Evolutionary conservation across 2,329 filamentous ascomycete genomes (phyloP), one percentile per base, ranked within the genome.

Genomic region (Phialophora tarda): DNA sequence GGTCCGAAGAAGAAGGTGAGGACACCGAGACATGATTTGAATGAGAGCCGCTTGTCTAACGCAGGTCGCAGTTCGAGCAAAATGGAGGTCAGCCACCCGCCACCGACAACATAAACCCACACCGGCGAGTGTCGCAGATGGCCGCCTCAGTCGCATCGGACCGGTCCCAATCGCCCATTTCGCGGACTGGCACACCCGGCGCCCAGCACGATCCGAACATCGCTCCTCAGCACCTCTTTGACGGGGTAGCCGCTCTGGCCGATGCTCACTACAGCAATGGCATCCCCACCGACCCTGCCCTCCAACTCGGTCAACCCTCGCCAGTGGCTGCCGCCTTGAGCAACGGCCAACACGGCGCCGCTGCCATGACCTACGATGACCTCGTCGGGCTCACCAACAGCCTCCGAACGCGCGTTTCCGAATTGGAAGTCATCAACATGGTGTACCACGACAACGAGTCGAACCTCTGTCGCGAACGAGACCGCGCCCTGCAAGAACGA

Each of bases 341-440:
- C 65, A 85, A 87, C 69, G 80, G 85, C 66, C 88, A 89, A 56
- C 84, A 88, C 69, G 82, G 89, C 63, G 91, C 93, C 65, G 83
- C 87, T 4, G 87, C 91, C 0, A 90, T 92, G 75, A 90, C 89
- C 2, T 92, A 92, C 77, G 71, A 73, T 17, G 91, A 97, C 75
- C 85, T 96, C 26, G 82, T 92, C 60, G 89, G 90, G 1, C 87
- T 89, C 68, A 97, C 96, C 77, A 91, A 91, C 4, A 90, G 89
- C 59, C 84, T 98, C n/a, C 96, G 96, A 81, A 99, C 95, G 0
- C 89, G 95, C 50, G 94, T 99, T 38, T 95, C 90, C 73, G 95
- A 99, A 78, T 85, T 99, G 26, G 95, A 99, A 77, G 86, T 99
- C 60, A 97, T 99, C 82, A 97, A 93, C 74, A 80, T 84, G 77